phyloP scores from a whole-genome alignment of 2,329 filamentous ascomycete species.

The Coleophoma crateriformis region DNA sequence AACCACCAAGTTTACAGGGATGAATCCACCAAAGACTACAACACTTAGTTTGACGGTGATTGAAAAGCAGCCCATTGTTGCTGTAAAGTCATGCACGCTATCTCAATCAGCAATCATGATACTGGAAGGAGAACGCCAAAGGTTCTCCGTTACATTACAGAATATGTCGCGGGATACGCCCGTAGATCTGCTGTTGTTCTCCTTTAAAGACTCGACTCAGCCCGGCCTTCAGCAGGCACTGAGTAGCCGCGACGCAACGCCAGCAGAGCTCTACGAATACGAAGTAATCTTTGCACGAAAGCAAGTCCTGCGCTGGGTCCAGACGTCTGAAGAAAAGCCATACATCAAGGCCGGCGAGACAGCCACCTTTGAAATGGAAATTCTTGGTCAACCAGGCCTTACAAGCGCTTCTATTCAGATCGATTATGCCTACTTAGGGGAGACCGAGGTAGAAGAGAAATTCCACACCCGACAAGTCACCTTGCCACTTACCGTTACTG shows the following conservation, averaged over 20 bases:
- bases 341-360: slow-evolving; percentile 64
- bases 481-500: slow-evolving; percentile 78
- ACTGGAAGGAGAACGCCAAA: slow-evolving; percentile 78
- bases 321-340: slow-evolving; percentile 41
- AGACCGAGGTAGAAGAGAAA: slow-evolving; percentile 60
- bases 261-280: slow-evolving; percentile 78
- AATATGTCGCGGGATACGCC: slow-evolving; percentile 68
- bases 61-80: slow-evolving; percentile 68
- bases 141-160: slow-evolving; percentile 72
- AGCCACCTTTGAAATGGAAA: slow-evolving; percentile 73
- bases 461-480: slow-evolving; percentile 84
- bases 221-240: slow-evolving; percentile 70
- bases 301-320: slow-evolving; percentile 57
- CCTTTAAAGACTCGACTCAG: slow-evolving; percentile 85
- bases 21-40: slow-evolving; percentile 39
- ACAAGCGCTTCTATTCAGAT: slow-evolving; percentile 76
- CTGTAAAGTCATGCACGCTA: slow-evolving; percentile 70
- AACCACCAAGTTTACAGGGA: slow-evolving; percentile 32
- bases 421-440: slow-evolving; percentile 79
- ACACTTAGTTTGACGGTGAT: slow-evolving; percentile 68
- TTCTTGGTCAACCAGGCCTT: slow-evolving; percentile 80
- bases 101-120: slow-evolving; percentile 87
- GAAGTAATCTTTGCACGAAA: slow-evolving; percentile 73
- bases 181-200: slow-evolving; percentile 80
- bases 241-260: slow-evolving; percentile 68